Conservation (phyloP, 2,329 filamentous ascomycete species). For the Stagonosporopsis chrysanthemi region DNA sequence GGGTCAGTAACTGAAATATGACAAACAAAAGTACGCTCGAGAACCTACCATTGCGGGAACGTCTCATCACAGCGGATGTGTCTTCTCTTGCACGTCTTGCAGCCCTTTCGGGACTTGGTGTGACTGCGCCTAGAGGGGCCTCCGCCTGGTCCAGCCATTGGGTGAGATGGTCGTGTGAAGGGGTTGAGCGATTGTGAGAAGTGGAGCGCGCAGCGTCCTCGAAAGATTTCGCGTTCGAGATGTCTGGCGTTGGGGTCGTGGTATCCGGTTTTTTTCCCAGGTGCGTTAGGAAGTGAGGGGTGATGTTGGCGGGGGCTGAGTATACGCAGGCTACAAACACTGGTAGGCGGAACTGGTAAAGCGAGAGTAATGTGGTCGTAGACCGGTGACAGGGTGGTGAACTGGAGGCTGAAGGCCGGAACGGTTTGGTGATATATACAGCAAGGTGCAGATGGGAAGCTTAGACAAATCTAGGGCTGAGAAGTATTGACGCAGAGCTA, state of each 20-base stretch:
- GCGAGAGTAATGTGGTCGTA: constrained; percentile 42
- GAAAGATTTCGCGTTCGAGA: constrained; percentile 23
- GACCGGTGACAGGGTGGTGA: constrained; percentile 42
- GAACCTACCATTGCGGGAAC: constrained; percentile 89
- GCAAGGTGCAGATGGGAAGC: constrained; percentile 38
- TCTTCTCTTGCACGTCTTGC: constrained; percentile 95
- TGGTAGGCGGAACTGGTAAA: constrained; percentile 40
- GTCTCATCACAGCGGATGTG: constrained; percentile 98
- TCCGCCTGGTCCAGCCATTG: constrained; percentile 92
- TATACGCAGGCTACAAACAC: constrained; percentile 43
- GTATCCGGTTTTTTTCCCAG: constrained; percentile 21
- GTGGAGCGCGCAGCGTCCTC: constrained; percentile 20
- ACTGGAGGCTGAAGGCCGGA: constrained; percentile 36
- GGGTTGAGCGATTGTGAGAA: constrained; percentile 26
- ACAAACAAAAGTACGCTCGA: constrained; percentile 3
- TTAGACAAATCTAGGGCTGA: constrained; percentile 33
- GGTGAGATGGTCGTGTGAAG: constrained; percentile 11
- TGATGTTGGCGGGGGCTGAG: constrained; percentile 41
- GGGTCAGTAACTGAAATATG: constrained; percentile 28
- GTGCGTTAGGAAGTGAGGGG: constrained; percentile 22
- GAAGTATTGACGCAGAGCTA: constrained; percentile 21
- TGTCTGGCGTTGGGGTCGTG: constrained; percentile 18
- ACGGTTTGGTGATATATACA: constrained; percentile 48
- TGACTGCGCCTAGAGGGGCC: constrained; percentile 91
- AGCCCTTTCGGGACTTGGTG: constrained; percentile 98